Evolutionary conservation across 2,329 filamentous ascomycete genomes (phyloP).

Genomic region (Aspergillus uvarum): DNA sequence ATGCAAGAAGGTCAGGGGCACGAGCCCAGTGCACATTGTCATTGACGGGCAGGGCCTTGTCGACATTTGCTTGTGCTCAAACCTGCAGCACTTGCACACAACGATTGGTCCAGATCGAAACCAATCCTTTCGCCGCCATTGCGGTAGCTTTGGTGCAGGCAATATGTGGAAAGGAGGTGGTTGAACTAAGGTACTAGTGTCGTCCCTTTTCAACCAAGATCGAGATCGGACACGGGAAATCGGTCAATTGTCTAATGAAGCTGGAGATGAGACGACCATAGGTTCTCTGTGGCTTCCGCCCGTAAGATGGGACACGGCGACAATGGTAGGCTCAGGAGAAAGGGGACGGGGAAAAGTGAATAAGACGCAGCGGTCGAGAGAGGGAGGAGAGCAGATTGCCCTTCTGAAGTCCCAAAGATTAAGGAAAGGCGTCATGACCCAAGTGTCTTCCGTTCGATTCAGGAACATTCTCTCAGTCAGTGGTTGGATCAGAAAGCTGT

Average conservation of each 20-base stretch:
- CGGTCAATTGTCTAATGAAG: neutral
- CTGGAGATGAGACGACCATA: neutral
- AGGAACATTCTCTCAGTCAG: constrained; percentile 8
- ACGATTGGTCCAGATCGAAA: constrained; percentile 13
- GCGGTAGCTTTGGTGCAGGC: neutral
- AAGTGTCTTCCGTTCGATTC: neutral
- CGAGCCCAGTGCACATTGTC: constrained; percentile 4
- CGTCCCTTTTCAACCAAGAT: neutral
- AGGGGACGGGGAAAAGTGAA: neutral
- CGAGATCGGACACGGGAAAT: neutral
- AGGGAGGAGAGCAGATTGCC: neutral
- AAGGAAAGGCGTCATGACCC: constrained; percentile 5
- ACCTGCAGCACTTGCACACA: constrained; percentile 7
- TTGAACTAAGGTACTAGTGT: neutral
- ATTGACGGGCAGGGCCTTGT: constrained; percentile 4
- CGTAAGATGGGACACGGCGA: neutral
- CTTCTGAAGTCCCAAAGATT: neutral
- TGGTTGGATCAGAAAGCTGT: constrained; percentile 14
- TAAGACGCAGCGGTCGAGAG: neutral
- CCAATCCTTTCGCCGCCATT: constrained; percentile 4
- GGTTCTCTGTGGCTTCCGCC: neutral
- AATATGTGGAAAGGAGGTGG: neutral
- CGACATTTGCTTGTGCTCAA: constrained; percentile 11
- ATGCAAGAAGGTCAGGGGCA: constrained; percentile 26
- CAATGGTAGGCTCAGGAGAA: neutral